Base-by-base conservation (phyloP, 148 eudicot species). In the Beta vulgaris region DNA sequence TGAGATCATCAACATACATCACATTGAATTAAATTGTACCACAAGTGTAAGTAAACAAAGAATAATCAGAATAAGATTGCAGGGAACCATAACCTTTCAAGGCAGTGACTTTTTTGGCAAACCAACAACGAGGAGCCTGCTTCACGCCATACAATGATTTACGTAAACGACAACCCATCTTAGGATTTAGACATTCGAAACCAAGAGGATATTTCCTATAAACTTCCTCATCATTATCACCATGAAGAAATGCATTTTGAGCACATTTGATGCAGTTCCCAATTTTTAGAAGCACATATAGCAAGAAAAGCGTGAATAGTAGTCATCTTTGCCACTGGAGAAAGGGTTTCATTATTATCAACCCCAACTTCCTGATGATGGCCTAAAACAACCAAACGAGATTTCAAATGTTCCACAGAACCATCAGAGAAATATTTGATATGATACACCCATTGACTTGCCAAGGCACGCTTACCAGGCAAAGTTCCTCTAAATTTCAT, bases 41-140 rank as follows among this genome's bases (percentile, higher is more conserved):
- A 1, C 37, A 7, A 31, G 15, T n/a, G n/a, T n/a, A n/a, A n/a
- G n/a, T n/a, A n/a, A n/a, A n/a, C n/a, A n/a, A n/a, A n/a, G n/a
- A n/a, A n/a, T n/a, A n/a, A n/a, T n/a, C n/a, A n/a, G n/a, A n/a
- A n/a, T n/a, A n/a, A n/a, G n/a, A n/a, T n/a, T 60, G 65, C 0
- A 0, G 19, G 31, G 34, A 60, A 10, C 65, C 65, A 31, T 29
- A 60, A 9, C 14, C 0, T 16, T 16, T 10, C 31, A 60, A 31
- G 18, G 65, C 37, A 31, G 23, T 19, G n/a, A 28, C 44, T 6
- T 35, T 25, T 19, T 64, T 64, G n/a, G 68, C 68, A 18, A 35
- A 64, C 68, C 68, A 64, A 64, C 68, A 64, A 0, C 68, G 68
- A 15, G 68, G 68, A 5, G 68, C 68, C 1, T 60, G 65, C 32